A percentile compares a stretch with the other conserved stretches of the same genome.
phyloP scores from a whole-genome alignment of 2,329 filamentous ascomycete genomes.

The Exophiala lecanii-corni region DNA sequence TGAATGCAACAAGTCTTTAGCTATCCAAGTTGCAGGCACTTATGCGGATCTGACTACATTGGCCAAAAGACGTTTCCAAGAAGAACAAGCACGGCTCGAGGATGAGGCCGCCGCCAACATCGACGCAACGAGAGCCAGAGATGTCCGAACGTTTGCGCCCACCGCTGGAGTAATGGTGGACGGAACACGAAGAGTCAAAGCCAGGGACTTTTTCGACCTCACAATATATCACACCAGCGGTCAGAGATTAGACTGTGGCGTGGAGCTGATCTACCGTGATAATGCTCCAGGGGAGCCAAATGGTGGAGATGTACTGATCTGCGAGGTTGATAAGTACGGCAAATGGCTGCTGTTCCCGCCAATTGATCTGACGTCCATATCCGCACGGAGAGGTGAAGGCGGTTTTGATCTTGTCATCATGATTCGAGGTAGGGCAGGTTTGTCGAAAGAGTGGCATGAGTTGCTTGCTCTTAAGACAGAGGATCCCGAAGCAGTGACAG shows the following conservation, averaged over 20 bases:
- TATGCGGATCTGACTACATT: constrained; percentile 73
- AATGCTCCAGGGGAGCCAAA: constrained; percentile 61
- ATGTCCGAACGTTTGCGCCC: constrained; percentile 70
- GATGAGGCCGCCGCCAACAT: constrained; percentile 84
- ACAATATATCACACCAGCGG: constrained; percentile 83
- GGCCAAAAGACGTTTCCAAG: constrained; percentile 67
- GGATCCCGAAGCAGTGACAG: constrained; percentile 69
- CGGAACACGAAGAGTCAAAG: constrained; percentile 73
- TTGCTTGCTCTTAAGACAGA: constrained; percentile 72
- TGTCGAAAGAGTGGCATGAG: constrained; percentile 71
- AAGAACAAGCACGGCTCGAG: constrained; percentile 67
- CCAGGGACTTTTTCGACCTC: constrained; percentile 84
- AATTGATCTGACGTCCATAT: constrained; percentile 66
- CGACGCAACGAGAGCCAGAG: constrained; percentile 73
- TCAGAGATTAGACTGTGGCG: constrained; percentile 80
- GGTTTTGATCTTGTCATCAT: constrained; percentile 75
- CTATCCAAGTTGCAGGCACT: constrained; percentile 54
- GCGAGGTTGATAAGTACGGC: constrained; percentile 73
- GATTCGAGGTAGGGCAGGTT: constrained; percentile 67
- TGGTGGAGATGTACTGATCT: constrained; percentile 80
- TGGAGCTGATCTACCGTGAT: constrained; percentile 83
- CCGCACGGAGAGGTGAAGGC: constrained; percentile 71
- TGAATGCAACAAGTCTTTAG: constrained; percentile 40
- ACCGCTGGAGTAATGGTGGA: constrained; percentile 69
- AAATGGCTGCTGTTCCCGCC: constrained; percentile 91